Conservation (phyloP, 257 asterid species). For the Cordia subcordata region DNA sequence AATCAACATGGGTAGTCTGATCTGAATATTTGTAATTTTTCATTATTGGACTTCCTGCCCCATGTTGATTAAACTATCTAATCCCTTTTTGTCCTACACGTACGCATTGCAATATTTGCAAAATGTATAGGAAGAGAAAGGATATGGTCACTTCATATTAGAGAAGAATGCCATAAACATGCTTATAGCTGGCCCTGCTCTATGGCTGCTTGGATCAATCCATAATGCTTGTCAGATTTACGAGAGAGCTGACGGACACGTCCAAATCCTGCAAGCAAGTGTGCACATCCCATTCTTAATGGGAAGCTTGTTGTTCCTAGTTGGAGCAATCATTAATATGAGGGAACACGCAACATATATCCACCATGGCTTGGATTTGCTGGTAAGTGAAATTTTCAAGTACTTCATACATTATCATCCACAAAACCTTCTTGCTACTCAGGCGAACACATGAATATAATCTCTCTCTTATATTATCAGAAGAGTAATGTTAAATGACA, state of each 20-base stretch:
- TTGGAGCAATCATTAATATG: slow-evolving; percentile 53
- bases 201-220: slow-evolving; percentile 84
- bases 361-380: slow-evolving; percentile 47
- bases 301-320: slow-evolving; percentile 64
- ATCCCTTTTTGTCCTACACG: neutral
- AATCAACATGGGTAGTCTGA: too few relatives aligned
- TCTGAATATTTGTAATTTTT: too few relatives aligned
- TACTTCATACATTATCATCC: neutral
- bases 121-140: slow-evolving; percentile 60
- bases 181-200: slow-evolving; percentile 63
- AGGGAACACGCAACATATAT: slow-evolving; percentile 31
- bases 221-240: slow-evolving; percentile 84
- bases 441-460: too few relatives aligned
- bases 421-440: too few relatives aligned
- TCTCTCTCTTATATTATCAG: too few relatives aligned
- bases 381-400: slow-evolving; percentile 36
- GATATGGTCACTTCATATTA: slow-evolving; percentile 23
- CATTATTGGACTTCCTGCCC: too few relatives aligned
- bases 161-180: slow-evolving; percentile 57
- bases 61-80: too few relatives aligned
- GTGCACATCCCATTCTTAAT: slow-evolving; percentile 69
- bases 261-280: slow-evolving; percentile 73
- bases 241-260: slow-evolving; percentile 73
- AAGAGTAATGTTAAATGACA: too few relatives aligned
- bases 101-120: neutral